These are phyloP conservation scores for Gamsiella multidivaricata DNA, from an alignment of 192 early-diverging fungal species.

Conservation along the genomic window DNA sequence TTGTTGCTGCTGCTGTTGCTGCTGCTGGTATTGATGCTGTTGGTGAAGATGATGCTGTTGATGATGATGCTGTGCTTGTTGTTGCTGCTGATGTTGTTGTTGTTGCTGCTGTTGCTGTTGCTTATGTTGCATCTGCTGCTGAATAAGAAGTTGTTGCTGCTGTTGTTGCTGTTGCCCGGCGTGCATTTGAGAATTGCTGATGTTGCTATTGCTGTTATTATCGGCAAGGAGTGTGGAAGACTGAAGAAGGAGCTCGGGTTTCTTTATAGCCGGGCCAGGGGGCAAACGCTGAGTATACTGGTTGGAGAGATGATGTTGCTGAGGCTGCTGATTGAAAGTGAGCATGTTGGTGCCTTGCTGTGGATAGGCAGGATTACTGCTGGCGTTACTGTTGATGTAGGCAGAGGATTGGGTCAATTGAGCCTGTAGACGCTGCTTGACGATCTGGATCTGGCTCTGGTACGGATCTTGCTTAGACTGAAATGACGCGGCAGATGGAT, in stretches of 20 bases:
- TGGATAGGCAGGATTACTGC: constrained; percentile 6
- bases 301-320: constrained; percentile 51
- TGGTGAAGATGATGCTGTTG: constrained; percentile 26
- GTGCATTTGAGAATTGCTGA: constrained; percentile 18
- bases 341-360: constrained; percentile 39
- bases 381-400: not conserved
- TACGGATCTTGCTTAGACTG: constrained; percentile 6
- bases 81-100: constrained; percentile 32
- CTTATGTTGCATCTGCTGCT: constrained; percentile 14
- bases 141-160: constrained; percentile 6
- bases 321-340: constrained; percentile 43
- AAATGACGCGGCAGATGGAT: constrained; percentile 11
- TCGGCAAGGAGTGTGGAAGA: constrained; percentile 14
- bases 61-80: constrained; percentile 39
- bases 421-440: not conserved
- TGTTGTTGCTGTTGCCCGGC: constrained; percentile 25
- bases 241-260: constrained; percentile 35
- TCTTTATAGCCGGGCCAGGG: constrained; percentile 21
- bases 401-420: constrained; percentile 12
- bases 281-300: constrained; percentile 40
- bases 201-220: constrained; percentile 12
- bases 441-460: not conserved
- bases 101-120: constrained; percentile 20
- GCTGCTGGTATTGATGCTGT: constrained; percentile 23
- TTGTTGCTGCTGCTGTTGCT: constrained; percentile 20